These are phyloP conservation scores for Collariella sp. DNA, from an alignment of 495 filamentous ascomycete species.

Conservation along the genomic window DNA sequence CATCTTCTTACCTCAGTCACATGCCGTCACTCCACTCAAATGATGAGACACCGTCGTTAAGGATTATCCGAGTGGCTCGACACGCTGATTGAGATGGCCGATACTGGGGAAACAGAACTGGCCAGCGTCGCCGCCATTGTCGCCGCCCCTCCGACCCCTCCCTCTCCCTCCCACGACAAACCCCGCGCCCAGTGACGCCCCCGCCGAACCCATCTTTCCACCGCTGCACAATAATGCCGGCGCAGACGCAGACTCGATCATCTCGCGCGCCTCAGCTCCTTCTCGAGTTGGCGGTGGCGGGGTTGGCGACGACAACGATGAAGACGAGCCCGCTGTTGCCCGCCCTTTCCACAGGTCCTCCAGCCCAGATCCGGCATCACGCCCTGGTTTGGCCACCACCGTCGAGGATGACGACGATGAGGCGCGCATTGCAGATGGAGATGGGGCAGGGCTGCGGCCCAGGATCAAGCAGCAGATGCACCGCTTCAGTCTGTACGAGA, in stretches of 20 bases:
- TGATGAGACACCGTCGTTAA: neutral
- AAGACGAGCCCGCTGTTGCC: constrained; percentile 56
- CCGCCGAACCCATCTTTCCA: constrained; percentile 30
- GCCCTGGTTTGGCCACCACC: constrained; percentile 10
- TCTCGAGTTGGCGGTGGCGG: constrained; percentile 24
- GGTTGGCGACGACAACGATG: constrained; percentile 47
- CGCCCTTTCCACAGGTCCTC: constrained; percentile 54
- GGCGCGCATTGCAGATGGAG: constrained; percentile 19
- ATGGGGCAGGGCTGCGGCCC: constrained; percentile 12
- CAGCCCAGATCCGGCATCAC: constrained; percentile 44
- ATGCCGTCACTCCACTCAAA: no score
- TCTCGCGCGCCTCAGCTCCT: constrained; percentile 9
- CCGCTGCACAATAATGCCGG: constrained; percentile 37
- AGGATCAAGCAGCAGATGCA: constrained; percentile 77
- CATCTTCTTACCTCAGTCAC: no score
- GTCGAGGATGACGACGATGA: constrained; percentile 39
- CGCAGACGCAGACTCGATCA: constrained; percentile 24
- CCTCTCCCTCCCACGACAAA: neutral
- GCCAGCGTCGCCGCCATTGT: constrained; percentile 7
- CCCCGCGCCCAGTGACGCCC: neutral
- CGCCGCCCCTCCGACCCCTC: neutral
- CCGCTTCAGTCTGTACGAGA: constrained; percentile 93
- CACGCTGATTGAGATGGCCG: constrained; percentile 11
- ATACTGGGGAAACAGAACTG: constrained; percentile 15
- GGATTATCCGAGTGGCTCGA: neutral